phyloP scores from a whole-genome alignment of 2,329 filamentous ascomycete genomes.

The Alternaria solani region DNA sequence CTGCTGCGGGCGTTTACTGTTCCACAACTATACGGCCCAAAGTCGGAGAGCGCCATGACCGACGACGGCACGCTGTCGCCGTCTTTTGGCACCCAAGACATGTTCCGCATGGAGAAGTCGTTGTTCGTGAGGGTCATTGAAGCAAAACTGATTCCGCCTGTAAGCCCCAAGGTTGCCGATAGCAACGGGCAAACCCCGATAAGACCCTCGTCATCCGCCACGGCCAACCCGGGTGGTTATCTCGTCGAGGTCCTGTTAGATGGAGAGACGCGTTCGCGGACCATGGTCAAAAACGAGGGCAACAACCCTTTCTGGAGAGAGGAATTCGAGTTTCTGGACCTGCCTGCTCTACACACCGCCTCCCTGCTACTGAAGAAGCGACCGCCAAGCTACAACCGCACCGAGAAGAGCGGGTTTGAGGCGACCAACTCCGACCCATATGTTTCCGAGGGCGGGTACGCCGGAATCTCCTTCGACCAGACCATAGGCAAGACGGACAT shows the following conservation, averaged over 20 bases:
- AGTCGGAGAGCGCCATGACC: slow-evolving; percentile 55
- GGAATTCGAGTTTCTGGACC: slow-evolving; percentile 77
- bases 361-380: slow-evolving; percentile 75
- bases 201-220: slow-evolving; percentile 44
- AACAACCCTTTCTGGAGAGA: slow-evolving; percentile 84
- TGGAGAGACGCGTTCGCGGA: slow-evolving; percentile 79
- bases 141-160: slow-evolving; percentile 61
- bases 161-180: slow-evolving; percentile 49
- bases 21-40: slow-evolving; percentile 85
- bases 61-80: slow-evolving; percentile 48
- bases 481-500: slow-evolving; percentile 80
- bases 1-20: slow-evolving; percentile 89
- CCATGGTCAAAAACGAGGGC: slow-evolving; percentile 73
- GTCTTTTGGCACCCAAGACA: slow-evolving; percentile 59
- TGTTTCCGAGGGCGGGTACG: slow-evolving; percentile 53
- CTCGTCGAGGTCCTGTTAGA: slow-evolving; percentile 82
- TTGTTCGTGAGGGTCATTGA: slow-evolving; percentile 68
- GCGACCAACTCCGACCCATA: slow-evolving; percentile 40
- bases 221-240: slow-evolving; percentile 67
- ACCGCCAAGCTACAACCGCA: slow-evolving; percentile 51
- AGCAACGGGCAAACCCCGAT: slow-evolving; percentile 29
- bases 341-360: slow-evolving; percentile 74
- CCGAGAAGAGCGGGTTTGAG: slow-evolving; percentile 52
- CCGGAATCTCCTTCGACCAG: slow-evolving; percentile 58
- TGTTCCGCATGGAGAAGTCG: slow-evolving; percentile 72